These are phyloP conservation scores for Afroboletus lepidellus DNA, from an alignment of 1,284 basidiomycete species.

Conservation along the genomic window DNA sequence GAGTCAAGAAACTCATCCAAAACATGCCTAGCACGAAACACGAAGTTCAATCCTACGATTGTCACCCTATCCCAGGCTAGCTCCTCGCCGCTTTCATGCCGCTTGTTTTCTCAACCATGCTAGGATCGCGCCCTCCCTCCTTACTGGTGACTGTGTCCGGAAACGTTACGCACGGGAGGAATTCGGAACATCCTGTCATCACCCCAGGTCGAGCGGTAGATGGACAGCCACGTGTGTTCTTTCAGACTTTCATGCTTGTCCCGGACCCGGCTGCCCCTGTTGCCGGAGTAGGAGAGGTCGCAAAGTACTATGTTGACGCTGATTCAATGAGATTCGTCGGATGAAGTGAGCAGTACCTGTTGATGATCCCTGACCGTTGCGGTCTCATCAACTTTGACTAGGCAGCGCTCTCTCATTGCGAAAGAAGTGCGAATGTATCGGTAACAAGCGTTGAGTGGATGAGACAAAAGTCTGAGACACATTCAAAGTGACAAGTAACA, in stretches of 20 bases:
- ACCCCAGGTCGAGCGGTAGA: conserved; percentile 58
- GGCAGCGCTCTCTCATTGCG: neutral
- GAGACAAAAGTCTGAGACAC: neutral
- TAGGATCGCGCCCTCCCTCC: conserved; percentile 75
- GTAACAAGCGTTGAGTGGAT: neutral
- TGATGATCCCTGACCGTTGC: no score
- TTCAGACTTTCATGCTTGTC: conserved; percentile 81
- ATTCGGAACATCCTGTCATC: conserved; percentile 52
- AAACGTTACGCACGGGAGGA: conserved; percentile 70
- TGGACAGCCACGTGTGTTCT: conserved; percentile 78
- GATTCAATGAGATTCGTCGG: conserved; percentile 79
- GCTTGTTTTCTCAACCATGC: conserved; percentile 2
- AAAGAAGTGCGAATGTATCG: neutral
- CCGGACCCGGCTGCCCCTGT: conserved; percentile 66
- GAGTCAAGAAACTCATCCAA: conserved; percentile 60
- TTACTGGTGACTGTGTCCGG: conserved; percentile 76
- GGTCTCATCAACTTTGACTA: neutral
- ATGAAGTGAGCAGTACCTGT: conserved; percentile 16
- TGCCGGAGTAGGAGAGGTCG: conserved; percentile 65
- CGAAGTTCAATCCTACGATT: conserved; percentile 83
- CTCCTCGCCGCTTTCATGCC: conserved; percentile 7
- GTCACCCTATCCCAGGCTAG: conserved; percentile 81
- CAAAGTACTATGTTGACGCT: conserved; percentile 76
- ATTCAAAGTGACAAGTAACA: conserved; percentile 16
- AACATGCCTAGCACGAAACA: conserved; percentile 76